phyloP scores from a whole-genome alignment of 2,329 filamentous ascomycete genomes.

The Cylindrodendrum hubeiense region DNA sequence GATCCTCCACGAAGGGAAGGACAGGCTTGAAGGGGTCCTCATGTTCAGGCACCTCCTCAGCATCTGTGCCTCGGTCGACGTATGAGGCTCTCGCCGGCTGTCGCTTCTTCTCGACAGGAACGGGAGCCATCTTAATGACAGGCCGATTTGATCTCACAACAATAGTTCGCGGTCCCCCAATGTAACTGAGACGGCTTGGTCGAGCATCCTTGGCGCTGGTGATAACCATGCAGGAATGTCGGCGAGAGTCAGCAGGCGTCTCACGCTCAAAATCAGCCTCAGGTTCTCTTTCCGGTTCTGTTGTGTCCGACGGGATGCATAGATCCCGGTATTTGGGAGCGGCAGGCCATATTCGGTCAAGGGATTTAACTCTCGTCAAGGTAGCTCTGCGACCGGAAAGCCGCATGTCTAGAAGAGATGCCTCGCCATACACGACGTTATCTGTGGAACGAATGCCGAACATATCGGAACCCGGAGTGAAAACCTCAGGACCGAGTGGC shows the following conservation, averaged over 20 bases:
- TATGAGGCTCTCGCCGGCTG: constrained; percentile 46
- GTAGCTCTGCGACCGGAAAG: constrained; percentile 40
- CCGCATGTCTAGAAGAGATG: constrained; percentile 53
- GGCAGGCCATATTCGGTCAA: constrained; percentile 51
- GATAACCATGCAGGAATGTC: constrained; percentile 45
- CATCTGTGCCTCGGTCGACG: constrained; percentile 57
- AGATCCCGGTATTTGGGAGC: constrained; percentile 49
- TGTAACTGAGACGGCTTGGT: constrained; percentile 39
- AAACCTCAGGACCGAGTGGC: constrained; percentile 36
- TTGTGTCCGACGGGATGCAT: constrained; percentile 39
- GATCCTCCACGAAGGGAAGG: constrained; percentile 66
- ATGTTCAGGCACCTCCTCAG: constrained; percentile 39
- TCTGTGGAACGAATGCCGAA: constrained; percentile 52
- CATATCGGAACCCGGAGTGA: constrained; percentile 50
- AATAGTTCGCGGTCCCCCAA: constrained; percentile 48
- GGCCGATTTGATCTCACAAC: constrained; percentile 46
- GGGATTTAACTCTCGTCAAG: constrained; percentile 51
- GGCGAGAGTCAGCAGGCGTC: constrained; percentile 27
- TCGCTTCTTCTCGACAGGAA: constrained; percentile 45
- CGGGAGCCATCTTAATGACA: constrained; percentile 45
- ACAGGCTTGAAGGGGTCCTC: constrained; percentile 55
- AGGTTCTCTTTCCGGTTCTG: constrained; percentile 36
- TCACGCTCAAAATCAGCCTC: constrained; percentile 24
- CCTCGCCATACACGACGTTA: constrained; percentile 55
- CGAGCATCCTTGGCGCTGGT: constrained; percentile 36